These are phyloP conservation scores for Candolleomyces aberdarensis DNA, from an alignment of 768 basidiomycete species.

Conservation along the genomic window DNA sequence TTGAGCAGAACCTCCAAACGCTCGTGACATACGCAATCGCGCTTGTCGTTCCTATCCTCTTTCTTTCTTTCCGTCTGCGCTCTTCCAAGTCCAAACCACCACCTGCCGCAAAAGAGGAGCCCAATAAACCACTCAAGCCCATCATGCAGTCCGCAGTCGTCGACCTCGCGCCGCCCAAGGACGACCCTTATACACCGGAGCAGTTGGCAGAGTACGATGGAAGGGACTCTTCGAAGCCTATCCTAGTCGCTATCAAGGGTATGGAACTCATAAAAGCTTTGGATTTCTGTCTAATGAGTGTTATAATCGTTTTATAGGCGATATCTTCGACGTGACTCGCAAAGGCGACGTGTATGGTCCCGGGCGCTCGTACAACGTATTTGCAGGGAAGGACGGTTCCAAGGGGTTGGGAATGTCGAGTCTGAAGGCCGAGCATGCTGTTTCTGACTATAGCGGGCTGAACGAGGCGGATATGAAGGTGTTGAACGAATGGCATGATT, in stretches of 20 bases:
- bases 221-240: conserved; percentile 56
- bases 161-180: conserved; percentile 68
- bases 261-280: background rate
- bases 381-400: conserved; percentile 94
- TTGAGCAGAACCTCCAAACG: background rate
- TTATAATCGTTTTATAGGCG: conserved; percentile 44
- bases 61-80: background rate
- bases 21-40: background rate
- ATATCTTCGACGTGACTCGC: conserved; percentile 83
- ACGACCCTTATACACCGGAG: conserved; percentile 71
- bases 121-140: conserved; percentile 40
- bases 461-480: conserved; percentile 71
- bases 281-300: background rate
- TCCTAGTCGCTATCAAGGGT: conserved; percentile 95
- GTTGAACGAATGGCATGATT: conserved; percentile 85
- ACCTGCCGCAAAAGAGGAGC: conserved; percentile 22
- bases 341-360: conserved; percentile 89
- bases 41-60: background rate
- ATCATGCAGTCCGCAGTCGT: conserved; percentile 69
- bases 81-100: background rate
- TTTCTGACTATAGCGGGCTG: conserved; percentile 80
- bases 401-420: conserved; percentile 88
- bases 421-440: conserved; percentile 79
- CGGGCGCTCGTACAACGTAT: conserved; percentile 75
- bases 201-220: conserved; percentile 75